A percentile compares a stretch with the other conserved stretches of the same genome.
Evolutionary conservation across 768 basidiomycete genomes (phyloP).

Genomic region (Trametes coccinea): DNA sequence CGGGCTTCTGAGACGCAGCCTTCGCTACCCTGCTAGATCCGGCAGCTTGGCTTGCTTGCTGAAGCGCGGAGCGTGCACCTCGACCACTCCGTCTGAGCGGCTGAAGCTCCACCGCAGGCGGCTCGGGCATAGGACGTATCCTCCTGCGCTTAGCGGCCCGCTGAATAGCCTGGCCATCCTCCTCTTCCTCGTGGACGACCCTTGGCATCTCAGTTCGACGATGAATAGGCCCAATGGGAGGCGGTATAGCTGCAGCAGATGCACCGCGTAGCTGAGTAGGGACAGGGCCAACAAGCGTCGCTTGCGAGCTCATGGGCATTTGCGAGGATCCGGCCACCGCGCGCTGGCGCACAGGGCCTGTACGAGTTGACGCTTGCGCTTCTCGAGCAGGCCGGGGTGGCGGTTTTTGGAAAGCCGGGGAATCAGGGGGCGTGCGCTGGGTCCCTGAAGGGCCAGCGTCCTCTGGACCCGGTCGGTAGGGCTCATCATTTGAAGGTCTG

Average conservation of each 20-base stretch:
- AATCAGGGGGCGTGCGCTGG: slow-evolving; percentile 11
- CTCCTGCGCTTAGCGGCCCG: neutral
- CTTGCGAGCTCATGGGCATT: slow-evolving; percentile 16
- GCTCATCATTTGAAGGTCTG: neutral
- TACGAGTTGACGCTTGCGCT: neutral
- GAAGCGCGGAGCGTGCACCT: neutral
- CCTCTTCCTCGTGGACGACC: neutral
- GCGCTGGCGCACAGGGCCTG: neutral
- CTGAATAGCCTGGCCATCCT: neutral
- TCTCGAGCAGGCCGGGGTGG: neutral
- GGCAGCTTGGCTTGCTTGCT: neutral
- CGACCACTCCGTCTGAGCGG: neutral
- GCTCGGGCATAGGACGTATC: neutral
- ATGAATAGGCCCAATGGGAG: neutral
- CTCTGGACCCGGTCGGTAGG: slow-evolving; percentile 7
- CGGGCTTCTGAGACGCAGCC: neutral
- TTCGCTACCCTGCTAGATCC: neutral
- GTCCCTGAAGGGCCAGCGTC: slow-evolving; percentile 23
- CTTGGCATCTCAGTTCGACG: neutral
- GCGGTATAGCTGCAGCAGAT: neutral
- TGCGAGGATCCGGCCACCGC: neutral
- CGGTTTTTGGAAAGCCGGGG: neutral
- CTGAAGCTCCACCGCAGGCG: neutral
- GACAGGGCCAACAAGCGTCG: slow-evolving; percentile 16
- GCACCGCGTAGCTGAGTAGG: slow-evolving; percentile 11